Percentiles rank a stretch among this genome's conserved stretches.
Conservation (phyloP, 2,329 filamentous ascomycete genomes). For the Cordyceps cicadae region DNA sequence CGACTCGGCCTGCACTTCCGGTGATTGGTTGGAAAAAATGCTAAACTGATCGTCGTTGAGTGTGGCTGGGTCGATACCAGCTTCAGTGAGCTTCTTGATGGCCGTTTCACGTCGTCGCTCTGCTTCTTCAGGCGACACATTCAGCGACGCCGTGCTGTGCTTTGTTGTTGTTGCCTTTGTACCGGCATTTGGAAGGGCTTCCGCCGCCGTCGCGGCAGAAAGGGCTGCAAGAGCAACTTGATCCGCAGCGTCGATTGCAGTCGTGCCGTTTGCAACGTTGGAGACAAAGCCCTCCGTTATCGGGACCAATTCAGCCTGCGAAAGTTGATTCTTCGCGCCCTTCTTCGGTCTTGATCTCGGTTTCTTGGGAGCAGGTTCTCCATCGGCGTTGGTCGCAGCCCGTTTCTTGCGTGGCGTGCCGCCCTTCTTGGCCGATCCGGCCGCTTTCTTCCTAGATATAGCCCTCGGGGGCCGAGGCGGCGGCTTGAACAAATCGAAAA, state of each 20-base stretch:
- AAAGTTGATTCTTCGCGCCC: conserved; percentile 7
- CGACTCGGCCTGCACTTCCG: conserved; percentile 45
- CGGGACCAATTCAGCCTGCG: conserved; percentile 5
- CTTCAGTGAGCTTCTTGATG: conserved; percentile 36
- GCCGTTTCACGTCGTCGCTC: conserved; percentile 42
- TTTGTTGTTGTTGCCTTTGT: neutral
- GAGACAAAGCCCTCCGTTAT: neutral
- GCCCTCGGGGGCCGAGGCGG: conserved; percentile 26
- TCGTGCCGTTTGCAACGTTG: neutral
- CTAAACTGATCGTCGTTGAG: conserved; percentile 48
- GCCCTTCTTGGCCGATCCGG: conserved; percentile 7
- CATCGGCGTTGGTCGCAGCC: neutral
- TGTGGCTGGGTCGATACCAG: conserved; percentile 43
- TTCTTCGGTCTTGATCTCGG: neutral
- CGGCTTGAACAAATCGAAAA: conserved; percentile 39
- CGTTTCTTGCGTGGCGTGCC: conserved; percentile 4
- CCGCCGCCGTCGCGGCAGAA: neutral
- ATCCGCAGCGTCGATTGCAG: conserved; percentile 1
- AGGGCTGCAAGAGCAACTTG: conserved; percentile 9
- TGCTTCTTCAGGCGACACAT: conserved; percentile 37
- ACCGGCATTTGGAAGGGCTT: neutral
- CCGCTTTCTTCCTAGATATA: conserved; percentile 19
- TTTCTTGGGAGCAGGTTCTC: neutral
- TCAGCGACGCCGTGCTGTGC: conserved; percentile 19
- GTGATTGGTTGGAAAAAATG: conserved; percentile 53